Conservation (phyloP, 129 eudicot species). For the Saposhnikovia divaricata region DNA sequence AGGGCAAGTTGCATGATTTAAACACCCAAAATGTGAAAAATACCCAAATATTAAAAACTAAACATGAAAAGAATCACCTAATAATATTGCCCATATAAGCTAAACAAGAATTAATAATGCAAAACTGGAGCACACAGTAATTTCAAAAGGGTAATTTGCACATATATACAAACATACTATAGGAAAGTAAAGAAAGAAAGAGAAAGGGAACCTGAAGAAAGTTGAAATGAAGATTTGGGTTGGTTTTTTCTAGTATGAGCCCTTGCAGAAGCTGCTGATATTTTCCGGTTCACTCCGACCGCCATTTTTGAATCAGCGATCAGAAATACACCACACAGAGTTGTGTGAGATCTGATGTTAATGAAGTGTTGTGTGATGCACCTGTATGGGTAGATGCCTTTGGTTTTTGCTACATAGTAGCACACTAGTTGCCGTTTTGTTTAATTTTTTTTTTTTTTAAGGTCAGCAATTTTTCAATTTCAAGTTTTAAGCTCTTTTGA, state of each 20-base stretch:
- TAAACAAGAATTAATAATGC: too few relatives aligned
- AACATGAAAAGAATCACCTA: neutral
- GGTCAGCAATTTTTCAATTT: too few relatives aligned
- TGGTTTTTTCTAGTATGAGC: conserved; percentile 53
- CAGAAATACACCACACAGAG: neutral
- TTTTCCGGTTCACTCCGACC: conserved; percentile 37
- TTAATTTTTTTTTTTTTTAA: too few relatives aligned
- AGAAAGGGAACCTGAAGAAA: conserved; percentile 27
- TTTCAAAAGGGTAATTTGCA: neutral
- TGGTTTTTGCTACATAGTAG: too few relatives aligned
- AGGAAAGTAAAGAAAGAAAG: neutral
- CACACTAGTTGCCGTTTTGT: too few relatives aligned
- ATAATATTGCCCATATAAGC: too few relatives aligned
- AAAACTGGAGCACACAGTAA: neutral
- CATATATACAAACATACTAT: neutral
- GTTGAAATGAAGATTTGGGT: conserved; percentile 20
- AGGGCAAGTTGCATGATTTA: neutral
- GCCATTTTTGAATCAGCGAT: conserved; percentile 35
- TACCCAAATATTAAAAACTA: neutral
- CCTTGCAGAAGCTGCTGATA: conserved; percentile 74
- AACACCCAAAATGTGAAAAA: neutral
- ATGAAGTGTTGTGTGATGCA: too few relatives aligned
- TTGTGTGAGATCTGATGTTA: neutral
- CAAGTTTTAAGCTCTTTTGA: too few relatives aligned
- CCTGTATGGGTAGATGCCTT: neutral